Base-by-base conservation (phyloP, 257 asterid species). In the Lithospermum erythrorhizon region DNA sequence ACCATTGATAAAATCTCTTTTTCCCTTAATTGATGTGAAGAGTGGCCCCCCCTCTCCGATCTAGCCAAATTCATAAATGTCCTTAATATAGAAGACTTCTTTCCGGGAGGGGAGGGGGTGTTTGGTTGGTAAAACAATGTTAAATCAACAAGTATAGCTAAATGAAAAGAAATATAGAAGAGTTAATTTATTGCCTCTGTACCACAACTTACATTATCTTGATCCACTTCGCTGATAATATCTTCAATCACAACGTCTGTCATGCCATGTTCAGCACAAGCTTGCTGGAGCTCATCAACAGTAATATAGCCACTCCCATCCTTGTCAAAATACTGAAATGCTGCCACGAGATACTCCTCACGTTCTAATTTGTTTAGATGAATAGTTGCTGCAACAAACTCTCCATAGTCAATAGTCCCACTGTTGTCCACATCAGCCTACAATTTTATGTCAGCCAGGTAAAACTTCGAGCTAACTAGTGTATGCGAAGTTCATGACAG, bases 361-460 rank as follows among this genome's bases (percentile, higher is more conserved):
- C 94, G 87, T 62, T 85, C 94, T 71, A 85, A 74, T 71, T 85
- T 85, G 74, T 85, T 85, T 62, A 85, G 74, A 73, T 85, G 94
- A 59, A 85, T 82, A 10, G 94, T 85, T 41, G 94, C 94, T 7
- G 94, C 94, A 53, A 84, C 77, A 64, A 85, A 85, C 73, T 85
- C 94, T 59, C 94, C 94, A 58, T 85, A 82, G 77, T 85, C 94
- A 59, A 85, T 85, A 60, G 87, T 85, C 16, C 94, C 94, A 72
- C 87, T 85, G 62, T 85, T 85, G 76, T 85, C 94, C 59, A 85
- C 94, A 77, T 85, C 94, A 64, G 94, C 94, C 94, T 85, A 80
- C 68, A 76, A 71, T 51, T 25, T 59, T 64, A 59, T 29, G 20
- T 71, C 55, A 68, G 66, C 58, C 30, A 47, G 60, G 52, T 54